Evolutionary conservation across 192 early-diverging fungal genomes (phyloP).

Genomic region (Phycomyces nitens): DNA sequence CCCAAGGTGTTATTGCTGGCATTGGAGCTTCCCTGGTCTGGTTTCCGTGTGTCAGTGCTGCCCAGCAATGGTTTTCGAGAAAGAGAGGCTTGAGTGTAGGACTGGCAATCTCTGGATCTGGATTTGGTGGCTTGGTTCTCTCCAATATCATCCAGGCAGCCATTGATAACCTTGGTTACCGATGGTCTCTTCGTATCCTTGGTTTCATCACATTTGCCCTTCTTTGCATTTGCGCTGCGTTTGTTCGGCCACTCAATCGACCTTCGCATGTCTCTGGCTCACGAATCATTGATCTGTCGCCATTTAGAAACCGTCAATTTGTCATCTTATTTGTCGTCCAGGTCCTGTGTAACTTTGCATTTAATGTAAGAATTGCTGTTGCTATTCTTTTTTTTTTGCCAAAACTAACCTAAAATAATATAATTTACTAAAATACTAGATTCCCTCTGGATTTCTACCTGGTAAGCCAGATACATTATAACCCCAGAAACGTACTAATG

Average conservation of each 20-base stretch:
- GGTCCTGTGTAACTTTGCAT: slow-evolving; percentile 19
- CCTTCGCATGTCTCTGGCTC: slow-evolving; percentile 8
- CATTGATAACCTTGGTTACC: slow-evolving; percentile 6
- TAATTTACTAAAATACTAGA: neutral
- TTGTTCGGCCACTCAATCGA: slow-evolving; percentile 12
- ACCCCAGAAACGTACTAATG: neutral
- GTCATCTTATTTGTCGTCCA: slow-evolving; percentile 18
- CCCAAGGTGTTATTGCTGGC: slow-evolving; percentile 44
- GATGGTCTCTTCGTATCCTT: slow-evolving; percentile 26
- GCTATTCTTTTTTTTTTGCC: neutral
- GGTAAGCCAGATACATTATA: slow-evolving; percentile 15
- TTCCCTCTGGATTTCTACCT: slow-evolving; percentile 18
- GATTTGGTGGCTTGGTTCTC: slow-evolving; percentile 53
- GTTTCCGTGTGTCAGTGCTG: slow-evolving; percentile 21
- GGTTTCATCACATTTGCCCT: slow-evolving; percentile 27
- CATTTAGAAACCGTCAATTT: slow-evolving; percentile 18
- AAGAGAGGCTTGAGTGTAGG: slow-evolving; percentile 67
- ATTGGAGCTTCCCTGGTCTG: slow-evolving; percentile 30
- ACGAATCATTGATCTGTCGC: slow-evolving; percentile 9
- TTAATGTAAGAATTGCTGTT: slow-evolving; percentile 6
- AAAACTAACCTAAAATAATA: too few species aligned
- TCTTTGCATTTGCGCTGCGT: neutral
- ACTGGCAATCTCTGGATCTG: slow-evolving; percentile 67
- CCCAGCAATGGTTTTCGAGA: slow-evolving; percentile 65
- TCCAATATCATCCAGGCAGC: slow-evolving; percentile 14